Base-by-base conservation (phyloP, 148 eudicot species). In the Rhododendron molle region DNA sequence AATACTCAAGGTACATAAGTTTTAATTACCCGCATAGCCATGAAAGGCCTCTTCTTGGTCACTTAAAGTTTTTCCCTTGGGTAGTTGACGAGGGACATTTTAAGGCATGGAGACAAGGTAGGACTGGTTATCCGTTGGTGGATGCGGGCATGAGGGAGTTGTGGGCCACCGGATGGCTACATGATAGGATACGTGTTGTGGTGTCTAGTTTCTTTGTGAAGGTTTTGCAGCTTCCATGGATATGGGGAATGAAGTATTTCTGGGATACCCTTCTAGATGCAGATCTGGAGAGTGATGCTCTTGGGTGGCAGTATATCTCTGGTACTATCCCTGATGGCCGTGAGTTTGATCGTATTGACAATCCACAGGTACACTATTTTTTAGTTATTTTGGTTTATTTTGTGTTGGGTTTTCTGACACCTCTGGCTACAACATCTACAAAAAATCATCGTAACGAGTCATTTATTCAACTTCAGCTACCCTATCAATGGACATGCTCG, bases 231-330 rank as follows among this genome's bases (percentile, higher is more conserved):
- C 94, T 97, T 76, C 99, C 99, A 1, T 97, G 99, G 99, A 91
- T 95, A 88, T 97, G 98, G 99, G 99, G 99, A 28, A 94, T 97
- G 98, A 97, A 97, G 84, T 97, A 97, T 84, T 97, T 97, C 84
- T 97, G 98, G 99, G 99, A 97, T 87, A 97, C 99, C 34, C 91
- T 97, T n/a, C 89, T 97, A 62, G 99, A 97, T 92, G 99, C 99
- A 30, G 99, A 97, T 90, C 98, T 97, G 84, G 98, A 97, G 87
- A 95, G 99, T 74, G 99, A 97, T 90, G 99, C 98, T 81, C 98
- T 97, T 85, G 99, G 98, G 83, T 97, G 99, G 99, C 99, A 97
- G 84, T 95, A 94, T 89, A 97, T 97, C 83, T 92, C 98, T 21
- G 98, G 99, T 60, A 94, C 97, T 50, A 87, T 97, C 44, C 99